Evolutionary conservation across 2,329 filamentous ascomycete genomes (phyloP), one percentile per base, ranked within the genome.

Genomic region (Cladosporium cucumerinum): DNA sequence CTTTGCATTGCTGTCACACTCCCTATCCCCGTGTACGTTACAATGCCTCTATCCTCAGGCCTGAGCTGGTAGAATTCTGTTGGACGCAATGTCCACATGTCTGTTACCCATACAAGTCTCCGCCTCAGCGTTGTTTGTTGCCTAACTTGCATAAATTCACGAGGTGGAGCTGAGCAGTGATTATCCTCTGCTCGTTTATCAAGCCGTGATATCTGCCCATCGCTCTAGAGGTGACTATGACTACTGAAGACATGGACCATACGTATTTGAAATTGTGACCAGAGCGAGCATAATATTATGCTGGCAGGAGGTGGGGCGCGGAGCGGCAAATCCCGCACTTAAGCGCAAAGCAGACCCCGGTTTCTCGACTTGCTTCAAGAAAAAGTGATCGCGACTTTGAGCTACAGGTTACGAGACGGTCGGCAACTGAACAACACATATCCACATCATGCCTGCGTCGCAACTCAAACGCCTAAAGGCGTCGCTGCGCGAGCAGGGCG

Each of bases 381-480:
- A 62, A 62, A 62, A 62, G 60, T 62, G 51, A 54, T 62, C 60
- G 51, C 36, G 60, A 55, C 34, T 30, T 21, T 12, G 21, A 61
- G 12, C n/a, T 36, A 23, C 12, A 39, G 52, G 18, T 11, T n/a
- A 57, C 32, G 54, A 52, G 58, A 26, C 58, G 28, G 18, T 39
- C 34, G 60, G 21, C 49, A 43, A 21, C 39, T 11, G 12, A 21
- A 46, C 7, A 21, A 10, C 39, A 57, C 16, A 54, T 25, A n/a
- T n/a, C n/a, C 49, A 66, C 58, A 46, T 43, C 63, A 99, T 99
- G 95, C 89, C 94, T 71, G 92, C 93, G 68, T 99, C 96, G 14
- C 96, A 99, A 82, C 85, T 99, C 65, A 99, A 98, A 81, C 90
- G 93, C 78, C 86, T 99, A 52, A 99, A 98, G 81, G 86, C 91